phyloP scores from a whole-genome alignment of 352 stramenopile species.

The Hyaloperonospora arabidopsidis region DNA sequence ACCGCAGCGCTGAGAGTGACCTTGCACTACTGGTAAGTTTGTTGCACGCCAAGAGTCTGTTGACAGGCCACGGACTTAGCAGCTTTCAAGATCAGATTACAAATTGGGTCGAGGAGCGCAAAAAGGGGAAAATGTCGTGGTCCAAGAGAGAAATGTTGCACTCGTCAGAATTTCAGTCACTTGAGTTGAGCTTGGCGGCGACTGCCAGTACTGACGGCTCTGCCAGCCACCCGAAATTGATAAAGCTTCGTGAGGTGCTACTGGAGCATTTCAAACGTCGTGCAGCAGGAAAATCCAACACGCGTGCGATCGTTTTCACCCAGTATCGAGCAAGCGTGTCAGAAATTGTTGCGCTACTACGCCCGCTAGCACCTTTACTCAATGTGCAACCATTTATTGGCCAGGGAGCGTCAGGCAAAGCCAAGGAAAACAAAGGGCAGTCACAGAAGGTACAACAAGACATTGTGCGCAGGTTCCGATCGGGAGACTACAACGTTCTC shows the following conservation, averaged over 20 bases:
- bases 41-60: constrained; percentile 68
- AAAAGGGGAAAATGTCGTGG: constrained; percentile 49
- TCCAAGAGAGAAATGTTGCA: constrained; percentile 75
- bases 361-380: constrained; percentile 60
- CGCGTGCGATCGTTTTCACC: constrained; percentile 96
- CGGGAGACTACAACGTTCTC: constrained; percentile 87
- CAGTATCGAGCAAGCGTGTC: constrained; percentile 92
- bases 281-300: constrained; percentile 60
- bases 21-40: constrained; percentile 66
- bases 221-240: constrained; percentile 65
- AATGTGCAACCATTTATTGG: constrained; percentile 91
- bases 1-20: constrained; percentile 69
- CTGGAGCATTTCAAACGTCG: constrained; percentile 84
- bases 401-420: constrained; percentile 78
- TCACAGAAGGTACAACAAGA: constrained; percentile 94
- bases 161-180: constrained; percentile 58
- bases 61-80: constrained; percentile 64
- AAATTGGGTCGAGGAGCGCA: constrained; percentile 47
- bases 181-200: constrained; percentile 42
- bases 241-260: constrained; percentile 86
- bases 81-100: constrained; percentile 70
- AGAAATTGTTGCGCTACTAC: constrained; percentile 87
- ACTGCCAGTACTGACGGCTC: constrained; percentile 12
- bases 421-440: constrained; percentile 82
- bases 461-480: constrained; percentile 87